phyloP scores from a whole-genome alignment of 164 flowering plant species.

The Cinnamomum chago region DNA sequence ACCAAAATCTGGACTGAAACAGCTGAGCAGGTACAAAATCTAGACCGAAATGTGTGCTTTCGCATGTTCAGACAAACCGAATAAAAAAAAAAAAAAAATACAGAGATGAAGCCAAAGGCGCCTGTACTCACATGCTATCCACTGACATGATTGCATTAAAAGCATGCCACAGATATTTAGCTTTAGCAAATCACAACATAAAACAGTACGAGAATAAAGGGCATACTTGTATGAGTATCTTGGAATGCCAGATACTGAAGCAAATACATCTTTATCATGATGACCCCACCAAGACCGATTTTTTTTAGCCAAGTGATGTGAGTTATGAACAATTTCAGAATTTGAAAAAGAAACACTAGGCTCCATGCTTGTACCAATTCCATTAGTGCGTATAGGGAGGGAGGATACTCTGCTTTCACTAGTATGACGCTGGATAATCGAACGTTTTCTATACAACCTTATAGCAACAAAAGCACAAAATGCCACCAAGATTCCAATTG shows the following conservation, averaged over 20 bases:
- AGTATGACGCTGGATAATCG: constrained; percentile 26
- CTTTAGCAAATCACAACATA: neutral
- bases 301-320: constrained; percentile 22
- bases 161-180: neutral
- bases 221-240: constrained; percentile 90
- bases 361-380: constrained; percentile 50
- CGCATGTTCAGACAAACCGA: too few species aligned
- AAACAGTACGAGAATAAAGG: neutral
- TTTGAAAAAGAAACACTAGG: constrained; percentile 61
- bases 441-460: constrained; percentile 62
- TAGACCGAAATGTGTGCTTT: too few species aligned
- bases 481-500: constrained; percentile 68
- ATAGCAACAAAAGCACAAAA: constrained; percentile 45
- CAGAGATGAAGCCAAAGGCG: too few species aligned
- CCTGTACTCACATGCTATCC: too few species aligned
- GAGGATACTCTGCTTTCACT: constrained; percentile 42
- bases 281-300: constrained; percentile 44
- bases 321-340: constrained; percentile 29
- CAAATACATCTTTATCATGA: constrained; percentile 48
- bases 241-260: constrained; percentile 70
- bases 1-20: too few species aligned
- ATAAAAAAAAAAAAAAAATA: too few species aligned
- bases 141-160: neutral
- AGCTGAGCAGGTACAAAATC: too few species aligned
- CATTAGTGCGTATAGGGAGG: constrained; percentile 72